These are phyloP conservation scores for Silene conica DNA, from an alignment of 148 eudicot species.

Conservation along the genomic window DNA sequence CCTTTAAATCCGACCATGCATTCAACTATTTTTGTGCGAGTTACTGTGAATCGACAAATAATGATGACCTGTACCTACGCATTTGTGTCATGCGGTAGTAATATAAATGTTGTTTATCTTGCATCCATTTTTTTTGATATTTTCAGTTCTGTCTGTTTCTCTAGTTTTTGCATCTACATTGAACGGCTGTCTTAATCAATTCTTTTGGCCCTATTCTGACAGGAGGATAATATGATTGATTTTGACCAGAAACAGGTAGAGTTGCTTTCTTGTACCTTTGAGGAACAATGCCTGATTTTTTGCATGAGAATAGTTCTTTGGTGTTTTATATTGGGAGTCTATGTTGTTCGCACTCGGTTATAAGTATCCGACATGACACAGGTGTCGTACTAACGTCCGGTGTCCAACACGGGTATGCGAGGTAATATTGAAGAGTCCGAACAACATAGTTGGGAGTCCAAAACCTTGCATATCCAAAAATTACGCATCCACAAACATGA, in stretches of 20 bases:
- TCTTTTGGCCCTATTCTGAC: constrained; percentile 22
- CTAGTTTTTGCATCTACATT: background rate
- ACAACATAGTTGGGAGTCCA: too few species aligned
- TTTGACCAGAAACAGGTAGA: constrained; percentile 76
- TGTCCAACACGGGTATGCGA: too few species aligned
- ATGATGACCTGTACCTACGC: background rate
- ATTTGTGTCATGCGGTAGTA: background rate
- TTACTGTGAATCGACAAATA: background rate
- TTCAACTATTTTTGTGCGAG: background rate
- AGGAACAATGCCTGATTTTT: too few species aligned
- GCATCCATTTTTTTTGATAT: background rate
- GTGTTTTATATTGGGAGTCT: background rate
- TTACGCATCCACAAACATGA: background rate
- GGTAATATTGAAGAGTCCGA: too few species aligned
- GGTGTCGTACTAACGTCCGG: too few species aligned
- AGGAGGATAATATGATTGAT: constrained; percentile 58
- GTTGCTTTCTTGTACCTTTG: background rate
- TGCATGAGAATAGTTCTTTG: background rate
- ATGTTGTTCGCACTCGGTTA: too few species aligned
- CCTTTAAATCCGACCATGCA: too few species aligned
- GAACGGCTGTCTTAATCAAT: background rate
- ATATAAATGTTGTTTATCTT: background rate
- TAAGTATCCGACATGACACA: too few species aligned
- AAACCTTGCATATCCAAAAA: background rate
- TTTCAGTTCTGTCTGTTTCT: too few species aligned